Evolutionary conservation across 2,329 filamentous ascomycete species (phyloP).

Genomic region (Ascochyta koolunga): DNA sequence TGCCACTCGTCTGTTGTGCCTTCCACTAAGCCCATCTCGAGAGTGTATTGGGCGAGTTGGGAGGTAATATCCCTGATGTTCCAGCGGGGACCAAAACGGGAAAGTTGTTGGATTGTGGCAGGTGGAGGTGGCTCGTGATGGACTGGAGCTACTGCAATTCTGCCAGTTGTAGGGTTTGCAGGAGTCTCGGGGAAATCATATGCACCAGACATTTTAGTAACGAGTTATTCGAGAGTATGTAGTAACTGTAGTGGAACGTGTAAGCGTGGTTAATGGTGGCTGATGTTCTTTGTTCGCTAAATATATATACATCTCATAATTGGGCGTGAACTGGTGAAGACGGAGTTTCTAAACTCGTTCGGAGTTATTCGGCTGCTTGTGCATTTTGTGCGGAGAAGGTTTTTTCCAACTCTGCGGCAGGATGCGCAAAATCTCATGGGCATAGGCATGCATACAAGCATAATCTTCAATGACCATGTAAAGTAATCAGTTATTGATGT

Average conservation of each 20-base stretch:
- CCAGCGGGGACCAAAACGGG: constrained; percentile 9
- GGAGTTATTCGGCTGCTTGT: too few species aligned
- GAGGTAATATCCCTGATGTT: constrained; percentile 1
- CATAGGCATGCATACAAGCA: too few species aligned
- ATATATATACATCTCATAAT: neutral
- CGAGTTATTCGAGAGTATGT: too few species aligned
- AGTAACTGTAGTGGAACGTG: too few species aligned
- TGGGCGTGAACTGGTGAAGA: too few species aligned
- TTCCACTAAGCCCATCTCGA: constrained; percentile 13
- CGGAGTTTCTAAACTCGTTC: too few species aligned
- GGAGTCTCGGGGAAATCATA: constrained; percentile 7
- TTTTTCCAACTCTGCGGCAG: too few species aligned
- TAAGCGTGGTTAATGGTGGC: too few species aligned
- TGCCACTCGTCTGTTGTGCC: constrained; percentile 13
- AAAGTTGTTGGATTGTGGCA: neutral
- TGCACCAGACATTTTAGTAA: neutral
- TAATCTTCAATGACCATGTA: too few species aligned
- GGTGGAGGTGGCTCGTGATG: constrained; percentile 7
- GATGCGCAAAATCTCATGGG: too few species aligned
- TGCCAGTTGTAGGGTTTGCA: neutral
- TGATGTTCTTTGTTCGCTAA: neutral
- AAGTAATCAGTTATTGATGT: too few species aligned
- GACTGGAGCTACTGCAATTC: constrained; percentile 4
- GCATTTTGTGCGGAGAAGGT: too few species aligned
- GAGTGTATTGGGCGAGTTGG: constrained; percentile 4